phyloP scores from a whole-genome alignment of 2,329 filamentous ascomycete genomes.

The Alternaria sp. region DNA sequence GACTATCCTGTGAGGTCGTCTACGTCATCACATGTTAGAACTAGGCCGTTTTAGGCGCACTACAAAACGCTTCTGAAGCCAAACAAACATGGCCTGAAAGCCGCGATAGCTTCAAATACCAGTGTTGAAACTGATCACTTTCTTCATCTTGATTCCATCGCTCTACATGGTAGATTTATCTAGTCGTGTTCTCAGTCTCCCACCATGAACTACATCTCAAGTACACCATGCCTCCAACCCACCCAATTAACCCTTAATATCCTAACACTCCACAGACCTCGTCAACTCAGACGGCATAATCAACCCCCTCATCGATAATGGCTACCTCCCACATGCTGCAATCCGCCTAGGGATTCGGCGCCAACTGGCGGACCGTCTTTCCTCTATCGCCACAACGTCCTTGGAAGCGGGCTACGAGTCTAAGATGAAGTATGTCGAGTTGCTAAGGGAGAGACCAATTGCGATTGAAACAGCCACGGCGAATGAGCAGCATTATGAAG shows the following conservation, averaged over 20 bases:
- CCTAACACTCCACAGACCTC: constrained; percentile 28
- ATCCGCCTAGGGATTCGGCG: constrained; percentile 71
- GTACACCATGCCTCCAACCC: constrained; percentile 23
- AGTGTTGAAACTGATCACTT: too few relatives aligned
- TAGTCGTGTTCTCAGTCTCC: neutral
- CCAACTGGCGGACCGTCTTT: constrained; percentile 69
- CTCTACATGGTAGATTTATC: too few relatives aligned
- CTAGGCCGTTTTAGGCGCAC: constrained; percentile 31
- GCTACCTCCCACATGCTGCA: constrained; percentile 69
- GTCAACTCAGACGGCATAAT: constrained; percentile 39
- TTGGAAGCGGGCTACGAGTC: constrained; percentile 63
- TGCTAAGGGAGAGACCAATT: constrained; percentile 68
- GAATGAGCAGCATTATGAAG: constrained; percentile 77
- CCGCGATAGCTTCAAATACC: constrained; percentile 16
- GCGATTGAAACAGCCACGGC: constrained; percentile 72
- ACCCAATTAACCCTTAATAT: neutral
- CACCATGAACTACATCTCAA: constrained; percentile 47
- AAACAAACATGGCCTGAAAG: constrained; percentile 32
- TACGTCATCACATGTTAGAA: constrained; percentile 34
- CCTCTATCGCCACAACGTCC: constrained; percentile 63
- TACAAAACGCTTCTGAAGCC: constrained; percentile 30
- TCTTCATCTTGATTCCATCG: too few relatives aligned
- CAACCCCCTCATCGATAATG: constrained; percentile 65
- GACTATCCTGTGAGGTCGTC: constrained; percentile 20
- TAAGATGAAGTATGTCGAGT: constrained; percentile 70